Percentiles rank a stretch among this genome's conserved stretches.
Evolutionary conservation across 164 flowering plant species (phyloP).

Genomic region (Vitis amurensis): DNA sequence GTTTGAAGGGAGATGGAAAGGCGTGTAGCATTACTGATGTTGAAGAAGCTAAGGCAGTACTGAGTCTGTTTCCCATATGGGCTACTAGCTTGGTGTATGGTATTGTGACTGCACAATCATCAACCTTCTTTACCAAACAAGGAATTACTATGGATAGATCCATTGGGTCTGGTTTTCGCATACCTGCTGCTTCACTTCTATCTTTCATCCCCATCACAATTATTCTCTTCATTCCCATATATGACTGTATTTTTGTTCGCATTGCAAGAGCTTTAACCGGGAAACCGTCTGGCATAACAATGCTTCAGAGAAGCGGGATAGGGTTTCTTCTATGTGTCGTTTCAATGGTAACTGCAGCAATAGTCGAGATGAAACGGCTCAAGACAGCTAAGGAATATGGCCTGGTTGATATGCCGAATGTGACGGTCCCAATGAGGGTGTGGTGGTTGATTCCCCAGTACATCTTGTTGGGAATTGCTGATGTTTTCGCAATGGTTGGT

Average conservation of each 20-base stretch:
- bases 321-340: constrained; percentile 5
- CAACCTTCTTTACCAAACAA: constrained; percentile 31
- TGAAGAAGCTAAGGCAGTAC: constrained; percentile 21
- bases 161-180: constrained; percentile 7
- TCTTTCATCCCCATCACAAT: constrained; percentile 1
- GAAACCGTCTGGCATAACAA: no score
- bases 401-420: constrained; percentile 1
- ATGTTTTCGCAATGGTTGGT: constrained; percentile 4
- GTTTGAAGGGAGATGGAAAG: background rate
- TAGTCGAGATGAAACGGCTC: constrained; percentile 15
- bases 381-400: constrained; percentile 7
- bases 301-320: constrained; percentile 9
- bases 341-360: constrained; percentile 16
- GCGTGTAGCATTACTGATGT: constrained; percentile 10
- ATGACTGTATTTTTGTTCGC: no score
- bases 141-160: constrained; percentile 22
- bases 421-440: constrained; percentile 10
- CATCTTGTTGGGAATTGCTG: background rate
- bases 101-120: constrained; percentile 16
- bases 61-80: constrained; percentile 26
- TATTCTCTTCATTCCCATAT: background rate
- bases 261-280: no score
- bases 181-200: background rate
- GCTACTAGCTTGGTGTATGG: constrained; percentile 15
- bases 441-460: constrained; percentile 19